Percentiles rank a stretch among this genome's conserved stretches.
phyloP scores from a whole-genome alignment of 352 stramenopile genomes.

The Salisapilia sapeloensis region DNA sequence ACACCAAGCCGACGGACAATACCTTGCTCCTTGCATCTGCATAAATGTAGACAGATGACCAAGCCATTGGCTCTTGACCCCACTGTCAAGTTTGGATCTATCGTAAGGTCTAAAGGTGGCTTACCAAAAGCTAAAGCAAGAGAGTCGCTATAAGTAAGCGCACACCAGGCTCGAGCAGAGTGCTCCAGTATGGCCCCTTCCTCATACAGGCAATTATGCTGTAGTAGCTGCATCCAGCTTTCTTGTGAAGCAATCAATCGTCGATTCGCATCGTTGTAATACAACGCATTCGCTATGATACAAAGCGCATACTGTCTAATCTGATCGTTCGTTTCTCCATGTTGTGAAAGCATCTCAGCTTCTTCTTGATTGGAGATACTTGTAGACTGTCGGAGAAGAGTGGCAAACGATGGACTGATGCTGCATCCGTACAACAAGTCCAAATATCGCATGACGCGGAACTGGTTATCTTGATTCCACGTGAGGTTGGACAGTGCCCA shows the following conservation, averaged over 20 bases:
- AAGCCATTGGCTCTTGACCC: slow-evolving; percentile 11
- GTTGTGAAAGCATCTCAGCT: slow-evolving; percentile 3
- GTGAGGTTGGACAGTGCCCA: slow-evolving; percentile 80
- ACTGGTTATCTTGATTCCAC: slow-evolving; percentile 82
- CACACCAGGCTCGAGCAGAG: slow-evolving; percentile 53
- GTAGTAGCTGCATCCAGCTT: slow-evolving; percentile 39
- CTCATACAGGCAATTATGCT: slow-evolving; percentile 19
- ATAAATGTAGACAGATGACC: slow-evolving; percentile 29
- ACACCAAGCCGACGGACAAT: slow-evolving; percentile 44
- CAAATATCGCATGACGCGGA: slow-evolving; percentile 63
- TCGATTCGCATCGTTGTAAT: slow-evolving; percentile 84
- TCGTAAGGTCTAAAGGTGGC: not conserved
- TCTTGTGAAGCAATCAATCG: slow-evolving; percentile 29
- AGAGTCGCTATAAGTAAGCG: slow-evolving; percentile 66
- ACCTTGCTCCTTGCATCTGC: slow-evolving; percentile 7
- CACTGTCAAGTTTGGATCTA: slow-evolving; percentile 1
- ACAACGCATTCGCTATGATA: slow-evolving; percentile 70
- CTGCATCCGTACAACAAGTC: slow-evolving; percentile 38
- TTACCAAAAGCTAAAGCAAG: slow-evolving; percentile 40
- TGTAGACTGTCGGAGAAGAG: slow-evolving; percentile 6
- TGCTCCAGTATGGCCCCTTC: slow-evolving; percentile 32
- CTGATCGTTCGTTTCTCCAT: slow-evolving; percentile 7
- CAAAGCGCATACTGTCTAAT: slow-evolving; percentile 57
- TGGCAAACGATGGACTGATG: slow-evolving; percentile 2
- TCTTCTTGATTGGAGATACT: slow-evolving; percentile 3